Evolutionary conservation across 2,329 filamentous ascomycete species (phyloP), one percentile per base, ranked within the genome.

Genomic region (Allantophomopsis cytisporea): DNA sequence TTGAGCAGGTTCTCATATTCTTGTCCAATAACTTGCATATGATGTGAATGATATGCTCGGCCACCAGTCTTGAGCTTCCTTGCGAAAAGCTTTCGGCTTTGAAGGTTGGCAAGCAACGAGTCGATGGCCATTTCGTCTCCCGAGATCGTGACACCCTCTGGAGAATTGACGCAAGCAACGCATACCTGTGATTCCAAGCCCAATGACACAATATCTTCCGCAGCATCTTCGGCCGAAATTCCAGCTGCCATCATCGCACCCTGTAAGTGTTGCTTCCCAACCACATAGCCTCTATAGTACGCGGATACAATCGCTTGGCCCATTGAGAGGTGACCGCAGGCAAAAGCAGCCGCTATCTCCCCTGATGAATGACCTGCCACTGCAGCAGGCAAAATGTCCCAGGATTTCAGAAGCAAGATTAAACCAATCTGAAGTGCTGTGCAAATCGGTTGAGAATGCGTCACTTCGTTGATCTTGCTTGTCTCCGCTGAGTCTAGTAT

Each of bases 311-410:
- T n/a, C n/a, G n/a, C n/a, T n/a, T n/a, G n/a, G n/a, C n/a, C n/a
- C n/a, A n/a, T n/a, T n/a, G n/a, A n/a, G n/a, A n/a, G n/a, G n/a
- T n/a, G n/a, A n/a, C n/a, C n/a, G n/a, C n/a, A n/a, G n/a, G n/a
- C n/a, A n/a, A n/a, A n/a, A n/a, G n/a, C 63, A 2, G 65, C 65
- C 2, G 50, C 63, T 18, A 68, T 65, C 41, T 68, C 65, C 10
- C 65, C 65, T 31, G 53, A 58, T 1, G 62, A 66, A 45, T 68
- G 65, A 2, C 65, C 62, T 4, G 57, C 50, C 0, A 64, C 60
- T 1, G 50, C 54, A 0, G 44, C 38, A 0, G 63, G 60, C 5
- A 40, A 45, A 14, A 68, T 48, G 2, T 55, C 57, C 57, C 59
- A 66, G 1, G 60, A 58, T 18, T 57, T 21, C 1, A 70, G 52